Conservation (phyloP, 768 basidiomycete genomes). For the Suillus subaureus region DNA sequence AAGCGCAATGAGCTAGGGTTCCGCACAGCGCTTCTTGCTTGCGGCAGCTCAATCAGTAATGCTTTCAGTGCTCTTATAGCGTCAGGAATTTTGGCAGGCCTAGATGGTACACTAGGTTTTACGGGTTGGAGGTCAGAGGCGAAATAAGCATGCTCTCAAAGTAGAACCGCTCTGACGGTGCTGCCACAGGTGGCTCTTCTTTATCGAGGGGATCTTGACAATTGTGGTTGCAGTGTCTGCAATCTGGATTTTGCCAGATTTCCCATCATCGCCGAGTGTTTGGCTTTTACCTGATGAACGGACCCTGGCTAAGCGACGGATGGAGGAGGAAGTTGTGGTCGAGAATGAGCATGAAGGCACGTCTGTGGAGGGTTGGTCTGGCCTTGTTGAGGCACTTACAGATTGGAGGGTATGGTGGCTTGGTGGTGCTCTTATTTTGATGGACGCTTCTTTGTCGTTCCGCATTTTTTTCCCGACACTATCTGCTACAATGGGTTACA, state of each 20-base stretch:
- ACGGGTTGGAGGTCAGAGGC: slow-evolving; percentile 67
- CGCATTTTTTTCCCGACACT: slow-evolving; percentile 81
- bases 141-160: background rate
- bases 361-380: slow-evolving; percentile 35
- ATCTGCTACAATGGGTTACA: slow-evolving; percentile 68
- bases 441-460: slow-evolving; percentile 61
- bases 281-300: slow-evolving; percentile 64
- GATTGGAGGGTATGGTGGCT: slow-evolving; percentile 88
- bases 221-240: slow-evolving; percentile 51
- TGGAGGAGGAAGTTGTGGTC: slow-evolving; percentile 62
- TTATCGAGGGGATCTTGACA: slow-evolving; percentile 61
- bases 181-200: slow-evolving; percentile 64
- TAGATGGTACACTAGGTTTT: slow-evolving; percentile 67
- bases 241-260: slow-evolving; percentile 71
- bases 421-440: slow-evolving; percentile 58
- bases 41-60: slow-evolving; percentile 75
- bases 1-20: slow-evolving; percentile 66
- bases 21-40: slow-evolving; percentile 64
- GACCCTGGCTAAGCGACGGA: slow-evolving; percentile 54
- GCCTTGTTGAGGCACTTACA: slow-evolving; percentile 55
- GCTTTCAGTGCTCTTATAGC: slow-evolving; percentile 80
- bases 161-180: background rate
- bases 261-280: slow-evolving; percentile 55
- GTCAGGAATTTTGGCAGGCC: slow-evolving; percentile 68
- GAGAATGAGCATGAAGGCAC: slow-evolving; percentile 50